phyloP scores from a whole-genome alignment of 345 rosid genomes.

The Sisymbrium irio region DNA sequence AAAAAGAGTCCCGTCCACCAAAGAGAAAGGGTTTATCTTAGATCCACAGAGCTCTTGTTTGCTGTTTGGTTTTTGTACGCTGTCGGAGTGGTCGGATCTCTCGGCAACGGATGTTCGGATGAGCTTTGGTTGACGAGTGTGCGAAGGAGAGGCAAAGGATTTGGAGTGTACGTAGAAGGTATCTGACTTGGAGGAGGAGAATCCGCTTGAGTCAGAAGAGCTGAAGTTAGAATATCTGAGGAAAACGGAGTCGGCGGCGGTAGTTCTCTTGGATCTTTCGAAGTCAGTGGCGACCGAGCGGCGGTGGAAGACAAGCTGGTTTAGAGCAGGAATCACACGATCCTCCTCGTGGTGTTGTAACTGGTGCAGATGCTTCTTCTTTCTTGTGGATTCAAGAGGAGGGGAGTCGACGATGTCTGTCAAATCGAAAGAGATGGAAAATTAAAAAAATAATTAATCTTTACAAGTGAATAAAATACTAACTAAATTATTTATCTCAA shows the following conservation, averaged over 20 bases:
- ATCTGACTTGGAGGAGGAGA: constrained; percentile 85
- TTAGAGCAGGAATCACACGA: constrained; percentile 3
- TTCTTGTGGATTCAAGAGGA: constrained; percentile 11
- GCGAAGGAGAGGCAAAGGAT: constrained; percentile 17
- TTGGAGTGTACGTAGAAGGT: constrained; percentile 37
- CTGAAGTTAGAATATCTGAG: constrained; percentile 54
- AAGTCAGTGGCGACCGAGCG: constrained; percentile 49
- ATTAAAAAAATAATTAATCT: too few species aligned
- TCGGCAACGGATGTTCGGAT: constrained; percentile 44
- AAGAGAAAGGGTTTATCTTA: too few species aligned
- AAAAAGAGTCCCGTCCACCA: too few species aligned
- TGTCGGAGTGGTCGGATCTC: constrained; percentile 6
- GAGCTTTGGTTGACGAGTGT: constrained; percentile 41
- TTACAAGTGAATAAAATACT: too few species aligned
- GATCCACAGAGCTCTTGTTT: constrained; percentile 44
- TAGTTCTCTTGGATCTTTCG: constrained; percentile 24
- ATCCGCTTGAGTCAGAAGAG: constrained; percentile 75
- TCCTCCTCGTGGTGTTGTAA: constrained; percentile 12
- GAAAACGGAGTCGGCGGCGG: constrained; percentile 30
- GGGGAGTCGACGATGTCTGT: constrained; percentile 58
- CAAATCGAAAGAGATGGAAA: too few species aligned
- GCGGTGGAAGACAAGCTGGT: constrained; percentile 33
- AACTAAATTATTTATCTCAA: too few species aligned
- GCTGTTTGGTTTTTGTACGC: constrained; percentile 35
- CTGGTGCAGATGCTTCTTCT: neutral